Conservation (phyloP, 2,329 filamentous ascomycete genomes). For the Hortaea sp. region DNA sequence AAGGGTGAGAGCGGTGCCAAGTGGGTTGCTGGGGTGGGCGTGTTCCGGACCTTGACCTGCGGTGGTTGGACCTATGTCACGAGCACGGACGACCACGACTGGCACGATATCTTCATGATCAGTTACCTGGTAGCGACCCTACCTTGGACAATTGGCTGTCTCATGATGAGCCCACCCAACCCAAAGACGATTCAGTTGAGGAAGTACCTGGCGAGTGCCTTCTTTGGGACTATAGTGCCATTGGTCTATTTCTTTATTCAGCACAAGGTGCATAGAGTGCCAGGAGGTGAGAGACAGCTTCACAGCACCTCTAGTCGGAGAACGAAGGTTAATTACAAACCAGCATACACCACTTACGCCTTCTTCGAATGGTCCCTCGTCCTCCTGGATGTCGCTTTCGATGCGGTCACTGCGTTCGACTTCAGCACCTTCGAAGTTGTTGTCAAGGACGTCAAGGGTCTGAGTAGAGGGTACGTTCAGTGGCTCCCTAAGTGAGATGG, state of each 20-base stretch:
- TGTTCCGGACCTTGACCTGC: constrained; percentile 85
- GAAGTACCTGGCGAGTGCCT: constrained; percentile 70
- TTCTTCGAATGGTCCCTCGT: constrained; percentile 98
- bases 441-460: constrained; percentile 77
- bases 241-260: constrained; percentile 97
- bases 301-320: not conserved
- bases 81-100: constrained; percentile 94
- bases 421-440: constrained; percentile 82
- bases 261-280: constrained; percentile 89
- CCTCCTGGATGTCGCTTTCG: constrained; percentile 90
- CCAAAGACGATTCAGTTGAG: constrained; percentile 74
- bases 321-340: constrained; percentile 1
- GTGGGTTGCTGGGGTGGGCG: constrained; percentile 66
- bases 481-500: constrained; percentile 70
- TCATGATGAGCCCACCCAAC: constrained; percentile 79
- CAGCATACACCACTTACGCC: constrained; percentile 93
- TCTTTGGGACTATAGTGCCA: constrained; percentile 84
- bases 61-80: constrained; percentile 98
- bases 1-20: constrained; percentile 64
- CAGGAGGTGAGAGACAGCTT: constrained; percentile 66
- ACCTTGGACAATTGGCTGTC: constrained; percentile 88
- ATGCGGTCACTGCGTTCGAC: constrained; percentile 86
- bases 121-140: constrained; percentile 90
- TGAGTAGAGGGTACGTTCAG: constrained; percentile 96
- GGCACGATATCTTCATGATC: constrained; percentile 99